These are phyloP conservation scores for Trichoderma endophyticum DNA, from an alignment of 2,329 filamentous ascomycete genomes.

Conservation along the genomic window DNA sequence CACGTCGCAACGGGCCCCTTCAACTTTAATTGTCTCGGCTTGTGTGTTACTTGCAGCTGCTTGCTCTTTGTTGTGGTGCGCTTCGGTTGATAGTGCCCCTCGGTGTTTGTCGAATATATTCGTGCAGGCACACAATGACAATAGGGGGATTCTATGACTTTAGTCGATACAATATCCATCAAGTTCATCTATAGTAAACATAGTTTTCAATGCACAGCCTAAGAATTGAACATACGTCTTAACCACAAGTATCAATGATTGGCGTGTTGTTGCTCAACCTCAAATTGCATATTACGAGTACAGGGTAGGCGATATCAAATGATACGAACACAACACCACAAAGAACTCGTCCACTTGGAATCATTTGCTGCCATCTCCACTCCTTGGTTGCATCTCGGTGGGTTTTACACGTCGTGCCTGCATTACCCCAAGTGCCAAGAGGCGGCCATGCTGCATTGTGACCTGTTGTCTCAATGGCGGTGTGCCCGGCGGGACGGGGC, in stretches of 20 bases:
- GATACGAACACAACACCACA: neutral
- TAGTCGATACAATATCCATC: neutral
- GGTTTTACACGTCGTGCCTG: neutral
- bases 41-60: neutral
- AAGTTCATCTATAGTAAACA: neutral
- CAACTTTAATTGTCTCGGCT: conserved; percentile 6
- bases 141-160: neutral
- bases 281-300: neutral
- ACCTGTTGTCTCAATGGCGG: neutral
- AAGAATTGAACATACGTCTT: neutral
- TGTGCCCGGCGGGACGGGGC: neutral
- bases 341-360: neutral
- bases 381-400: neutral
- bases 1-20: conserved; percentile 4
- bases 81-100: neutral
- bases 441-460: neutral
- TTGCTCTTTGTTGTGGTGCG: neutral
- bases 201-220: neutral
- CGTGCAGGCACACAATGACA: neutral
- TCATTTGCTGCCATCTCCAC: neutral
- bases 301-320: neutral
- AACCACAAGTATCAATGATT: neutral
- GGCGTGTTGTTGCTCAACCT: neutral
- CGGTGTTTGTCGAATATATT: neutral
- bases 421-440: conserved; percentile 9